These are phyloP conservation scores for Blastobotrys elegans DNA, from an alignment of 1,139 yeast genomes.

Conservation along the genomic window DNA sequence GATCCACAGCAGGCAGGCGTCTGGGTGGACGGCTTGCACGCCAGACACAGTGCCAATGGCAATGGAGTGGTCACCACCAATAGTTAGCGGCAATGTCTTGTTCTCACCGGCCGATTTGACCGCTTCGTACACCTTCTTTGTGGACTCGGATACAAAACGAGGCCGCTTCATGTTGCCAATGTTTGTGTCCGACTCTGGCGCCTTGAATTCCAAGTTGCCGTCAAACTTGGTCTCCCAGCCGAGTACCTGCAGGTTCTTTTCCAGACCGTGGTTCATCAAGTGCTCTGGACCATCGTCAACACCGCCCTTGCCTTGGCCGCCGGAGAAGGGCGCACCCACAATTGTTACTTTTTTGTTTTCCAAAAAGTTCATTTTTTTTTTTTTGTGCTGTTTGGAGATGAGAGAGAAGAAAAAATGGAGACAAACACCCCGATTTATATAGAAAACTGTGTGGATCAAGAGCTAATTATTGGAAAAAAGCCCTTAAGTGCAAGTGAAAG, in stretches of 20 bases:
- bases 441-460: not conserved
- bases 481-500: slow-evolving; percentile 14
- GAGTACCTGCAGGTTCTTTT: slow-evolving; percentile 52
- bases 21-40: slow-evolving; percentile 71
- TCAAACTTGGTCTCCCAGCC: slow-evolving; percentile 66
- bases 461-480: not conserved
- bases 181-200: slow-evolving; percentile 34
- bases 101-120: slow-evolving; percentile 50
- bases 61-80: slow-evolving; percentile 97
- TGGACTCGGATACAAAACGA: slow-evolving; percentile 67
- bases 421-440: not conserved
- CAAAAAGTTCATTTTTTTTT: slow-evolving; percentile 13
- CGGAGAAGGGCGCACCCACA: slow-evolving; percentile 84
- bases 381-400: not conserved
- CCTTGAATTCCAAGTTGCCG: slow-evolving; percentile 48
- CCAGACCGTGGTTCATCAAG: slow-evolving; percentile 66
- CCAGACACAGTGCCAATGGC: slow-evolving; percentile 93
- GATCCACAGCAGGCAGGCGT: slow-evolving; percentile 89
- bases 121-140: slow-evolving; percentile 57
- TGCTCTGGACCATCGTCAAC: slow-evolving; percentile 92
- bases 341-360: slow-evolving; percentile 33
- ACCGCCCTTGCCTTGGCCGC: slow-evolving; percentile 95
- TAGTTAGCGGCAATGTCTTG: slow-evolving; percentile 67
- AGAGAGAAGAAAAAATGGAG: not conserved
- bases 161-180: slow-evolving; percentile 64